Evolutionary conservation across 2,329 filamentous ascomycete species (phyloP), one percentile per base, ranked within the genome.

Genomic region (Stagonosporopsis vannaccii): DNA sequence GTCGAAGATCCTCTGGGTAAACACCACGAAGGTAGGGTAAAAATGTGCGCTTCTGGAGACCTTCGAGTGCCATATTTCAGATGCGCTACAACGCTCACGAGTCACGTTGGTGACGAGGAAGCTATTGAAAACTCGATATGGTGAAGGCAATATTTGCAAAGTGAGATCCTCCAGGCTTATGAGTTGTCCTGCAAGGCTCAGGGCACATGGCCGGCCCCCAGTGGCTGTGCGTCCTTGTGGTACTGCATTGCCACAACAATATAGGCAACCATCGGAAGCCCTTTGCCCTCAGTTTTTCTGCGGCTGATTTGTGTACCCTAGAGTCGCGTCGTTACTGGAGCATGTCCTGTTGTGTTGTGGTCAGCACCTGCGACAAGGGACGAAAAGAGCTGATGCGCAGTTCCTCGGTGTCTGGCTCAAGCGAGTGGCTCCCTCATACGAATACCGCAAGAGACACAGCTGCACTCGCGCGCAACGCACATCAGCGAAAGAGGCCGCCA

Each of bases 11-110:
- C 19, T 49, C 35, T 2, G 36, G 26, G 9, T 11, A 15, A 5
- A 49, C 15, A 30, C 46, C 46, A 9, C 26, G 46, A 19, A 41
- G 36, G 28, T 49, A 49, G 17, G 46, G 46, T n/a, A 49, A 25
- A 17, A 41, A 49, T n/a, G 46, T 49, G 3, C 20, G 22, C 9
- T 41, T 49, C 28, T 49, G 46, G 1, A 33, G 4, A 22, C 46
- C 46, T 30, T 32, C 32, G 17, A 35, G 15, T 35, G 32, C 32
- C 32, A 35, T 35, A 7, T 2, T 35, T n/a, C 15, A 9, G 3
- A 35, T 12, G 7, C 9, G 9, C 26, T 28, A 17, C 15, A 6
- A 17, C 32, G 32, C n/a, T 35, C 15, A 35, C n/a, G 32, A 7
- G 1, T 17, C 1, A 35, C n/a, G 15, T 17, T 17, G 15, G n/a